These are phyloP conservation scores for Lentinula guzmanii DNA, from an alignment of 768 basidiomycete genomes.

Conservation along the genomic window DNA sequence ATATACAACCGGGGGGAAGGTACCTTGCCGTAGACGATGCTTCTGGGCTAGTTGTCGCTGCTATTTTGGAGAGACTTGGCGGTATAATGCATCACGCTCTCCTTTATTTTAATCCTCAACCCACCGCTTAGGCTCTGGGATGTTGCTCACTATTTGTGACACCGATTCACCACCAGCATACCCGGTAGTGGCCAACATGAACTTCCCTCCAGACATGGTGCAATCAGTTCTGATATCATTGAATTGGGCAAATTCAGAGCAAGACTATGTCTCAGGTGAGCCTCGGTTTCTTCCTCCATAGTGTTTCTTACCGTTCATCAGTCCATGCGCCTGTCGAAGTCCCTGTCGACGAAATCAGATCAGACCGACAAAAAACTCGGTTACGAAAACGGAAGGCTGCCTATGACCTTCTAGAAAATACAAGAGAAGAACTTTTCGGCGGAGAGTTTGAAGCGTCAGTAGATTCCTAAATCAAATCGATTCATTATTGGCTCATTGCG, in stretches of 20 bases:
- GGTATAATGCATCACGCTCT: constrained; percentile 30
- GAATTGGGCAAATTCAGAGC: constrained; percentile 89
- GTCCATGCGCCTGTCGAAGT: constrained; percentile 58
- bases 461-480: neutral
- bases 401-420: constrained; percentile 52
- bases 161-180: constrained; percentile 92
- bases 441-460: constrained; percentile 88
- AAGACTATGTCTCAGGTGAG: constrained; percentile 65
- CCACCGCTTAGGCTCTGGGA: constrained; percentile 57
- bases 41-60: constrained; percentile 82
- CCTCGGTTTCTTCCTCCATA: constrained; percentile 1
- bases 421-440: constrained; percentile 74
- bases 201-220: constrained; percentile 58
- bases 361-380: constrained; percentile 66
- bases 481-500: neutral
- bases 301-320: constrained; percentile 17
- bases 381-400: constrained; percentile 73
- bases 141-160: constrained; percentile 79
- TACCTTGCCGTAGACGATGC: constrained; percentile 90
- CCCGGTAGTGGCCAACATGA: constrained; percentile 79
- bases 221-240: constrained; percentile 56
- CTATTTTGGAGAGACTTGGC: constrained; percentile 81
- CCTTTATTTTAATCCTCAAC: neutral
- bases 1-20: constrained; percentile 79
- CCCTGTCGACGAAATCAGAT: constrained; percentile 51